A percentile compares a stretch with the other conserved stretches of the same genome.
phyloP scores from a whole-genome alignment of 164 flowering plant genomes.

The Buxus sempervirens region DNA sequence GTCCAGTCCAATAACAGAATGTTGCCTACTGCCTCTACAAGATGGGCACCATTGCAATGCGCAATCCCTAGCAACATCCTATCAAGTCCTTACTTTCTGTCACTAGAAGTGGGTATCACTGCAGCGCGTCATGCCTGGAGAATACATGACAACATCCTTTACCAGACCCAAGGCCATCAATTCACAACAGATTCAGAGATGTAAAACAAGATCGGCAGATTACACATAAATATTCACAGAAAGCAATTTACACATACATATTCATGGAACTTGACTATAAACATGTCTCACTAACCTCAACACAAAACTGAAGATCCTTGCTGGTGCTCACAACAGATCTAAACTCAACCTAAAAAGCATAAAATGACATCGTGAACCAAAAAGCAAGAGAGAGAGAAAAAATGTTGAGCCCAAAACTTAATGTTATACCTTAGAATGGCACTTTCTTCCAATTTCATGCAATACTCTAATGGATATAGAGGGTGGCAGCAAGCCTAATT shows the following conservation, averaged over 20 bases:
- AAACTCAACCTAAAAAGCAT: slow-evolving; percentile 72
- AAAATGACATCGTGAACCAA: slow-evolving; percentile 1
- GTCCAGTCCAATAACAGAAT: too few relatives aligned
- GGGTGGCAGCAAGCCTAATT: slow-evolving; percentile 31
- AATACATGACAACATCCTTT: too few relatives aligned
- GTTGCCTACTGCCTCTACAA: too few relatives aligned
- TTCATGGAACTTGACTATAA: not conserved
- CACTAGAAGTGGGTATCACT: too few relatives aligned
- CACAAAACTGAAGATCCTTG: slow-evolving; percentile 76
- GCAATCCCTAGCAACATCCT: too few relatives aligned
- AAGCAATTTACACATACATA: not conserved
- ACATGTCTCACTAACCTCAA: slow-evolving; percentile 59
- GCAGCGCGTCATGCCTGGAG: too few relatives aligned
- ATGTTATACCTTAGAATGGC: slow-evolving; percentile 67
- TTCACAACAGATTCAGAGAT: too few relatives aligned
- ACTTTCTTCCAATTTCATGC: slow-evolving; percentile 88
- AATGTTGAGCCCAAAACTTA: not conserved
- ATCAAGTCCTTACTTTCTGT: too few relatives aligned
- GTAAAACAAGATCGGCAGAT: too few relatives aligned
- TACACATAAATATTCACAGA: too few relatives aligned
- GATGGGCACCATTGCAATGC: too few relatives aligned
- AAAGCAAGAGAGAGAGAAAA: not conserved
- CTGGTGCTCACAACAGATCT: slow-evolving; percentile 66
- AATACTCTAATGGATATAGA: slow-evolving; percentile 62
- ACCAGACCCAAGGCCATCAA: too few relatives aligned